Evolutionary conservation across 2,329 filamentous ascomycete species (phyloP).

Genomic region (Xylaria polymorpha): DNA sequence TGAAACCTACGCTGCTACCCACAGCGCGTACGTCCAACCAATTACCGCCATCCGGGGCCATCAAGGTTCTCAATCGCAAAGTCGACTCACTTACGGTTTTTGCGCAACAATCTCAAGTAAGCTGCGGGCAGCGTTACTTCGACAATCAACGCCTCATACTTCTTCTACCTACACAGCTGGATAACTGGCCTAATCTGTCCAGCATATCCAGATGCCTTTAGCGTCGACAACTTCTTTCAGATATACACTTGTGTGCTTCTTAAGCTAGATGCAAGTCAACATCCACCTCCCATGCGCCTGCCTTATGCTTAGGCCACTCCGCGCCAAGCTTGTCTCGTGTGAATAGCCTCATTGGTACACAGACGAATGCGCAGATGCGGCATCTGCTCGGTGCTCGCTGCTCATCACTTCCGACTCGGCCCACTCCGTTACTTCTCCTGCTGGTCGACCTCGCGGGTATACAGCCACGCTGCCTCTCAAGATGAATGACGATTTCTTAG

Average conservation of each 20-base stretch:
- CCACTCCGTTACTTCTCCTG: not conserved
- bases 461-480: constrained; percentile 4
- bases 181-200: not conserved
- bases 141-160: not conserved
- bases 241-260: not conserved
- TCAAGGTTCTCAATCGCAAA: constrained; percentile 34
- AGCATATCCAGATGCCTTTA: not conserved
- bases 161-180: not conserved
- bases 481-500: constrained; percentile 23
- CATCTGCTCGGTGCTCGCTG: not conserved
- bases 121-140: not conserved
- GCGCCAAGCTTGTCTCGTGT: not conserved
- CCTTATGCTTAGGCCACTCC: not conserved
- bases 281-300: not conserved
- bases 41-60: constrained; percentile 13
- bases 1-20: not conserved
- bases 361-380: not conserved
- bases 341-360: not conserved
- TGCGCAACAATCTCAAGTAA: constrained; percentile 1
- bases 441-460: constrained; percentile 6
- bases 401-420: not conserved
- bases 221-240: not conserved
- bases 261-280: not conserved
- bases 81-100: constrained; percentile 15
- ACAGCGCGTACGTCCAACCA: not conserved